Conservation (phyloP, 345 rosid species). For the Melastoma malabathricum region DNA sequence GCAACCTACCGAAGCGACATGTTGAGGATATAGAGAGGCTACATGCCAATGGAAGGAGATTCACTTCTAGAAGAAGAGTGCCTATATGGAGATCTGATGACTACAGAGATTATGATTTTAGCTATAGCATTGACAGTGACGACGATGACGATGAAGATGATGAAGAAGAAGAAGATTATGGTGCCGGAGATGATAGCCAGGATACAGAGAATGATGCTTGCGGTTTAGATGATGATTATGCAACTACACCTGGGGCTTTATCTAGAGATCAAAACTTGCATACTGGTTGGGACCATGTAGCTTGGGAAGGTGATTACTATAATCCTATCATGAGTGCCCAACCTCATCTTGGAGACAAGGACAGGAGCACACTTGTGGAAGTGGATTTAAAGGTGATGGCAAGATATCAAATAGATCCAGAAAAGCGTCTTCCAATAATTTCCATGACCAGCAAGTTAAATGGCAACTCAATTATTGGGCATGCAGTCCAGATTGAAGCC, state of each 20-base stretch:
- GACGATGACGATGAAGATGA: slow-evolving; percentile 34
- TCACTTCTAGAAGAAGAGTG: slow-evolving; percentile 26
- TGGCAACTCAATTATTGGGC: slow-evolving; percentile 89
- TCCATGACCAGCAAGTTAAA: slow-evolving; percentile 69
- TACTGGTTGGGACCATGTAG: slow-evolving; percentile 40
- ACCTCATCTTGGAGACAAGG: slow-evolving; percentile 28
- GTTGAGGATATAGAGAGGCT: slow-evolving; percentile 20
- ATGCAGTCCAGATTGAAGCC: slow-evolving; percentile 66
- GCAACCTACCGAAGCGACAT: slow-evolving; percentile 49
- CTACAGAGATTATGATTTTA: slow-evolving; percentile 19
- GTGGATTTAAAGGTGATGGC: slow-evolving; percentile 87
- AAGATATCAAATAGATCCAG: slow-evolving; percentile 36
- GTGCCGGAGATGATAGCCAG: not conserved
- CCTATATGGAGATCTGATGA: slow-evolving; percentile 23
- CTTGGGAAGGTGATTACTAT: slow-evolving; percentile 33
- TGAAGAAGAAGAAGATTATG: slow-evolving; percentile 16
- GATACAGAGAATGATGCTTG: slow-evolving; percentile 25
- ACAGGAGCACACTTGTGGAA: slow-evolving; percentile 42
- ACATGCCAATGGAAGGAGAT: slow-evolving; percentile 28
- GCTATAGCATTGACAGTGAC: not conserved
- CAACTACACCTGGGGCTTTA: slow-evolving; percentile 23
- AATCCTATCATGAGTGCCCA: slow-evolving; percentile 25
- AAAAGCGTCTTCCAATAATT: slow-evolving; percentile 63
- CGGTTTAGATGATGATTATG: slow-evolving; percentile 25
- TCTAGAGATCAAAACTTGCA: slow-evolving; percentile 27